Evolutionary conservation across 345 rosid genomes (phyloP), one percentile per base, ranked within the genome.

Genomic region (Populus euphratica): DNA sequence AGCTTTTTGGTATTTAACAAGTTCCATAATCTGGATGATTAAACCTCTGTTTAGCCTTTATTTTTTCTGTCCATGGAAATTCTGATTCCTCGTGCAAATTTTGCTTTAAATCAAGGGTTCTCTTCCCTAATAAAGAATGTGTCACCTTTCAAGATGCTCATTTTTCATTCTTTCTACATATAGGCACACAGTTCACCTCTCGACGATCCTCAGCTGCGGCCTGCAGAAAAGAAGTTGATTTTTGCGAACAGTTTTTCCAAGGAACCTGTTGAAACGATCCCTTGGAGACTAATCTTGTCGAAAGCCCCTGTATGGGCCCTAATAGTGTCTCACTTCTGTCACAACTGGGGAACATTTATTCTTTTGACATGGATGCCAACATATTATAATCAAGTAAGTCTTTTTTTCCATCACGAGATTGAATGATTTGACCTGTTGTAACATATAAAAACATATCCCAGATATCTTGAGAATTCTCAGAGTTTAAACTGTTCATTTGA

Each of bases 291-390:
- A 54, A 90, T 94, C 83, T 84, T 94, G 81, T 94, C 97, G 2
- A 90, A 94, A 83, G 86, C 93, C 61, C 98, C 98, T 0, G 98
- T 94, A 29, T 93, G 95, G 95, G 98, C 98, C 78, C 87, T 94
- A 52, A 93, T 94, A 27, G 76, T 66, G 39, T 94, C 84, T 75
- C 98, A 94, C 73, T 94, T 94, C 81, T 94, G 98, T 85, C 98
- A 93, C 77, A 94, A 94, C 52, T 93, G 96, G 97, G 98, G 98
- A 62, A 93, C 98, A 31, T 93, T 93, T 80, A 94, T 94, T 86
- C 97, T 94, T 72, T 84, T 94, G 44, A 94, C 98, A 6, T 93
- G 98, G 98, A 94, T 94, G 98, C 98, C 98, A 2, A 93, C 98
- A 10, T 94, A 93, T 81, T 94, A 94, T 86, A 84, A 93, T 76